These are phyloP conservation scores for Grigorovia yakushimaensis DNA, from an alignment of 805 yeast genomes.

Conservation along the genomic window DNA sequence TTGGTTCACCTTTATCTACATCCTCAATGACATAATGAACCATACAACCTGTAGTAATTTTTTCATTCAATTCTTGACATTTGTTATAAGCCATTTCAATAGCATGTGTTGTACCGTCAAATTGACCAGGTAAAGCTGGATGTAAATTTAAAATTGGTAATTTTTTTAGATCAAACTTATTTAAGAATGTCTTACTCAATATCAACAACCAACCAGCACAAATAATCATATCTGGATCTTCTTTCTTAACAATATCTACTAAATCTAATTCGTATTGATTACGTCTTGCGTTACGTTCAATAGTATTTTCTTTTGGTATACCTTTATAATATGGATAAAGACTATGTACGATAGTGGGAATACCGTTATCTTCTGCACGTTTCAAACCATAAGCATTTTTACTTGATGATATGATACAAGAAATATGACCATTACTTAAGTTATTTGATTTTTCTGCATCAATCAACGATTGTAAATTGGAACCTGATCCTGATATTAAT, in stretches of 20 bases:
- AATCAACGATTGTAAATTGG: slow-evolving; percentile 90
- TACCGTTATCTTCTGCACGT: slow-evolving; percentile 61
- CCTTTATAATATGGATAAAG: slow-evolving; percentile 66
- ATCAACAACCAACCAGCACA: slow-evolving; percentile 99
- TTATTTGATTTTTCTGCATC: slow-evolving; percentile 46
- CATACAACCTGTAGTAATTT: slow-evolving; percentile 89
- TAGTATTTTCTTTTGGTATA: slow-evolving; percentile 58
- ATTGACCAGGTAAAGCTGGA: slow-evolving; percentile 95
- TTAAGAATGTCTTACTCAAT: slow-evolving; percentile 64
- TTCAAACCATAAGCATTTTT: slow-evolving; percentile 78
- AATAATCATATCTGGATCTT: slow-evolving; percentile 74
- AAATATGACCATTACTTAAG: slow-evolving; percentile 43
- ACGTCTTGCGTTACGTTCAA: slow-evolving; percentile 51
- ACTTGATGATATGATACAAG: slow-evolving; percentile 77
- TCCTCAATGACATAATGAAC: slow-evolving; percentile 93
- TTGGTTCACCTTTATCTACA: slow-evolving; percentile 89
- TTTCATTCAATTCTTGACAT: slow-evolving; percentile 55
- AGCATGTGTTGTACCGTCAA: slow-evolving; percentile 89
- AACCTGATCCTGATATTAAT: slow-evolving; percentile 87
- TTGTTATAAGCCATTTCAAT: slow-evolving; percentile 95
- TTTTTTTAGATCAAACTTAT: slow-evolving; percentile 41
- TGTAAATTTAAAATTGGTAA: slow-evolving; percentile 86
- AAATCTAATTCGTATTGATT: slow-evolving; percentile 68
- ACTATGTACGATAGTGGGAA: slow-evolving; percentile 65
- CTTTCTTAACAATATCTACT: slow-evolving; percentile 53